Evolutionary conservation across 1,139 yeast genomes (phyloP).

Genomic region (Suhomyces bokatorum): DNA sequence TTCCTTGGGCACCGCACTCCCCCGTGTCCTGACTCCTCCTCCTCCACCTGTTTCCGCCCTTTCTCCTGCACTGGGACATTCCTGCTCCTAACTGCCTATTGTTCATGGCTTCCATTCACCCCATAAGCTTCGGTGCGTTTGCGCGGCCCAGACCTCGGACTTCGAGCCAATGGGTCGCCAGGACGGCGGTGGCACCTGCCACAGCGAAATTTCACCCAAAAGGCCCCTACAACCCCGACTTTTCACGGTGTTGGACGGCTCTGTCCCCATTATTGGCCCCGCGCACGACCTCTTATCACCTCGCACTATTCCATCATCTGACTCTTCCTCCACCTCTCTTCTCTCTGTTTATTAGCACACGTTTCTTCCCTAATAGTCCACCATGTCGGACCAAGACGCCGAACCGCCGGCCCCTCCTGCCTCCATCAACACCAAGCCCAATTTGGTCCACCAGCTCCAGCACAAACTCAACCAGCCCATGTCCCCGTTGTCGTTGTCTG

Average conservation of each 20-base stretch:
- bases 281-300: background rate
- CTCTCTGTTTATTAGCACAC: conserved; percentile 8
- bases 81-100: too few species aligned
- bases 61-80: too few species aligned
- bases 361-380: background rate
- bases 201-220: too few species aligned
- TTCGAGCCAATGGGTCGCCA: too few species aligned
- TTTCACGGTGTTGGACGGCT: background rate
- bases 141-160: too few species aligned
- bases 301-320: background rate
- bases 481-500: conserved; percentile 34
- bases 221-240: background rate
- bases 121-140: too few species aligned
- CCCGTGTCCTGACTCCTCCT: too few species aligned
- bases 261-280: background rate
- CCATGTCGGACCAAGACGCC: conserved; percentile 2
- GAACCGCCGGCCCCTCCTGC: background rate
- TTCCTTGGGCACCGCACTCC: too few species aligned
- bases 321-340: background rate
- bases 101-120: too few species aligned
- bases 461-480: conserved; percentile 30
- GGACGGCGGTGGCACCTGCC: too few species aligned
- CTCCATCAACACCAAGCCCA: conserved; percentile 1
- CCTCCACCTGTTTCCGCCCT: too few species aligned
- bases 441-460: conserved; percentile 6